phyloP scores from a whole-genome alignment of 306 rosid species.

The Quercus ilex region DNA sequence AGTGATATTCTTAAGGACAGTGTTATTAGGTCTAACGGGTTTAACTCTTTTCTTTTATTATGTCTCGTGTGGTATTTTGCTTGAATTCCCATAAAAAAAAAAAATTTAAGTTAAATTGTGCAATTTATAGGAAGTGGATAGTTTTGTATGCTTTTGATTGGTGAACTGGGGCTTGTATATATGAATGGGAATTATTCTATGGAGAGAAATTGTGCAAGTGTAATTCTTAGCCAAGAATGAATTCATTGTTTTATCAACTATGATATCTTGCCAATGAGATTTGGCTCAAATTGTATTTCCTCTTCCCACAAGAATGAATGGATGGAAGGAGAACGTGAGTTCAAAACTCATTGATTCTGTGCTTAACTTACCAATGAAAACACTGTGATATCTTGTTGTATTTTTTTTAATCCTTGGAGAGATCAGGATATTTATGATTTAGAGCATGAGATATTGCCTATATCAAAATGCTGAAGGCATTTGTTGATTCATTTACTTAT shows the following conservation, averaged over 20 bases:
- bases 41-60: not conserved
- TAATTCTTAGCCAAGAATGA: not conserved
- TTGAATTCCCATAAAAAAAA: not conserved
- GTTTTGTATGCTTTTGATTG: not conserved
- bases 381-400: no score
- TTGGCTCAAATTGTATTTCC: no score
- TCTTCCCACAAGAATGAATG: no score
- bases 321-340: no score
- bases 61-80: not conserved
- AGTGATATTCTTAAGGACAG: no score
- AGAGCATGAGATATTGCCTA: not conserved
- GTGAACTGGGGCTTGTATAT: not conserved
- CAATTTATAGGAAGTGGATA: not conserved
- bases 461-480: not conserved
- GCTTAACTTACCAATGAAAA: no score
- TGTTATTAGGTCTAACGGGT: not conserved
- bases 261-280: not conserved
- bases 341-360: no score
- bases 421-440: not conserved
- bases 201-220: not conserved
- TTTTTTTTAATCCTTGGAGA: not conserved
- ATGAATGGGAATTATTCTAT: not conserved
- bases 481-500: not conserved
- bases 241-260: not conserved
- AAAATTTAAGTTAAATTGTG: not conserved